Conservation (phyloP, 495 filamentous ascomycete genomes). For the Parachaetomium inaequale region DNA sequence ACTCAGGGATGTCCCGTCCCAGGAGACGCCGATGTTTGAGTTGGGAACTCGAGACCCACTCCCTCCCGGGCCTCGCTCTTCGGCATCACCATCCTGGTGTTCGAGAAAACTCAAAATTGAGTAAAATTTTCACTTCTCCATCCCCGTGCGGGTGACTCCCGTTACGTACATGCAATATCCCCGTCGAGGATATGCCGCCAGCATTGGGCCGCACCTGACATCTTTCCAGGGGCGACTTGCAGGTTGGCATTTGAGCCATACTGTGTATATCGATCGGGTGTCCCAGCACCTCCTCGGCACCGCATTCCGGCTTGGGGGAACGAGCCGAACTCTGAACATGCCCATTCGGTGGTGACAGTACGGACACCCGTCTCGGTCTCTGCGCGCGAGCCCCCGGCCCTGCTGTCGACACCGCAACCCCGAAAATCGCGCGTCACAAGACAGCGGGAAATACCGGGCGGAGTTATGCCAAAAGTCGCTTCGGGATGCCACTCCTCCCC, state of each 20-base stretch:
- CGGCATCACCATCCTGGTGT: neutral
- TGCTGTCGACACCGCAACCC: neutral
- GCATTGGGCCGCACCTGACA: neutral
- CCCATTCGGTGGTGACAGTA: neutral
- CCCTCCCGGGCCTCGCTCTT: neutral
- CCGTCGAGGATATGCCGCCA: neutral
- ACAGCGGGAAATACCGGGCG: slow-evolving; percentile 2
- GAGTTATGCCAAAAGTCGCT: neutral
- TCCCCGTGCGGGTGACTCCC: neutral
- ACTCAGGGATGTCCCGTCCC: neutral
- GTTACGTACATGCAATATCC: neutral
- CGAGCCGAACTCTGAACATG: neutral
- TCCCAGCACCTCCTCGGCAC: neutral
- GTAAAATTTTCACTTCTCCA: neutral
- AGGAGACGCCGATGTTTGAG: neutral
- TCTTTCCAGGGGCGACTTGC: neutral
- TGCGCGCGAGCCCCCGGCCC: too few relatives aligned
- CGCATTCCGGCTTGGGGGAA: slow-evolving; percentile 1
- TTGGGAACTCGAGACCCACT: neutral
- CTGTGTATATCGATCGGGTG: neutral
- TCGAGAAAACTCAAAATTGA: neutral
- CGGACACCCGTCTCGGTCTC: neutral
- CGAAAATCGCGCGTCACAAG: neutral
- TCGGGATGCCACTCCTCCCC: neutral
- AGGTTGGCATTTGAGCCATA: neutral